Evolutionary conservation across 228 moss, liverwort and hornwort genomes (phyloP).

Genomic region (Sphagnum fallax): DNA sequence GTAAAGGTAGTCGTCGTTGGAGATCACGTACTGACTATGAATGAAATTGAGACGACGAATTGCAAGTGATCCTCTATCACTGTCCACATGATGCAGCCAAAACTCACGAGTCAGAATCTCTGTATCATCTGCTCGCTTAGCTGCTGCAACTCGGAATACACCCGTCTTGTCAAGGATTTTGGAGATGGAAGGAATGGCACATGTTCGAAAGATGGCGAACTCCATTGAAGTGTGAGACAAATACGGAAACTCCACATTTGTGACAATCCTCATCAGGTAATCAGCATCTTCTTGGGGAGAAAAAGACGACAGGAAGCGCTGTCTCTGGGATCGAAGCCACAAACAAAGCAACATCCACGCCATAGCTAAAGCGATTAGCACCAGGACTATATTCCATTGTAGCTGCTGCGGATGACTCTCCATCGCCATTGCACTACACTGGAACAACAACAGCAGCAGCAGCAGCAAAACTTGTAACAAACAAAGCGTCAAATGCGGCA

Average conservation of each 20-base stretch:
- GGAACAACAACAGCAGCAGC: too few species aligned
- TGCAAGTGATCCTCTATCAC: conserved; percentile 22
- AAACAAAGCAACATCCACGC: conserved; percentile 18
- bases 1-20: conserved; percentile 26
- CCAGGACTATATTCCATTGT: neutral
- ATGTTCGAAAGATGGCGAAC: conserved; percentile 30
- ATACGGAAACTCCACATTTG: conserved; percentile 32
- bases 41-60: conserved; percentile 35
- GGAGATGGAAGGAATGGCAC: conserved; percentile 34
- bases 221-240: conserved; percentile 15
- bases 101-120: conserved; percentile 25
- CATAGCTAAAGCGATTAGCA: conserved; percentile 4
- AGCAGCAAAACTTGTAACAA: too few species aligned
- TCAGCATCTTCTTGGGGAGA: conserved; percentile 15
- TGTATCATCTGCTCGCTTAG: conserved; percentile 34
- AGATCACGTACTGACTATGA: conserved; percentile 30
- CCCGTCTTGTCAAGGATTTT: conserved; percentile 18
- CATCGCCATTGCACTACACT: too few species aligned
- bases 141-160: conserved; percentile 13
- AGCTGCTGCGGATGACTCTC: too few species aligned
- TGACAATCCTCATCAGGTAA: conserved; percentile 3
- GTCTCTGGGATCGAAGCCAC: conserved; percentile 21
- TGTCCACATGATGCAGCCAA: conserved; percentile 26
- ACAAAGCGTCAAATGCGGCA: too few species aligned
- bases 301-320: conserved; percentile 19